Evolutionary conservation across 1,284 basidiomycete genomes (phyloP), one percentile per base, ranked within the genome.

Genomic region (Phylloporus sp.): DNA sequence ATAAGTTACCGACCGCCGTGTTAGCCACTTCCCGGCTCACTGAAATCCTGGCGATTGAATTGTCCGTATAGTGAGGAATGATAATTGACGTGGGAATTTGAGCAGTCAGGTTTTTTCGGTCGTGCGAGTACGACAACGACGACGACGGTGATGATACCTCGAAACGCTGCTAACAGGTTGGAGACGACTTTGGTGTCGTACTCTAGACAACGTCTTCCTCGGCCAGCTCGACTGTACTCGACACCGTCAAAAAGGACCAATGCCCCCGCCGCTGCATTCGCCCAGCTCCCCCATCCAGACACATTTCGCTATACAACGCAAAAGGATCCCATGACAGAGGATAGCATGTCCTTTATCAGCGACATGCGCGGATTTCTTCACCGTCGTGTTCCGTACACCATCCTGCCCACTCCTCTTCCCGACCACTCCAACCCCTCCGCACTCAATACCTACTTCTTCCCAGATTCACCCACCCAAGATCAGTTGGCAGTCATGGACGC

Each of bases 401-500:
- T 91, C 20, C 76, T 92, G 3, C 90, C 90, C 0, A 80, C 88
- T 1, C 89, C 89, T 3, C 79, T 87, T 2, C 88, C 90, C 0
- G 72, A 72, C 29, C 83, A 84, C 68, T 69, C 72, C 54, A 60
- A 74, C 12, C 76, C 79, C 5, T 66, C 74, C 4, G 52, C 68
- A 2, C 63, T 78, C 18, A 80, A 84, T 74, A 80, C 87, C 72
- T 69, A 86, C 69, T 86, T 89, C 82, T 88, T 90, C 78, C 81
- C 83, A 15, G 84, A 90, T 71, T 84, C 90, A 0, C 72, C 79
- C 1, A 86, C 88, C 0, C 86, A 89, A 73, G 91, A 94, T 72
- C 80, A 84, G 55, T 74, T 93, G 17, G 86, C 91, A 0, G 83
- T 94, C 66, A 90, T 95, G 75, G 88, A 92, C 68, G 91, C 92